These are phyloP conservation scores for Parathielavia hyrcaniae DNA, from an alignment of 495 filamentous ascomycete genomes.

Conservation along the genomic window DNA sequence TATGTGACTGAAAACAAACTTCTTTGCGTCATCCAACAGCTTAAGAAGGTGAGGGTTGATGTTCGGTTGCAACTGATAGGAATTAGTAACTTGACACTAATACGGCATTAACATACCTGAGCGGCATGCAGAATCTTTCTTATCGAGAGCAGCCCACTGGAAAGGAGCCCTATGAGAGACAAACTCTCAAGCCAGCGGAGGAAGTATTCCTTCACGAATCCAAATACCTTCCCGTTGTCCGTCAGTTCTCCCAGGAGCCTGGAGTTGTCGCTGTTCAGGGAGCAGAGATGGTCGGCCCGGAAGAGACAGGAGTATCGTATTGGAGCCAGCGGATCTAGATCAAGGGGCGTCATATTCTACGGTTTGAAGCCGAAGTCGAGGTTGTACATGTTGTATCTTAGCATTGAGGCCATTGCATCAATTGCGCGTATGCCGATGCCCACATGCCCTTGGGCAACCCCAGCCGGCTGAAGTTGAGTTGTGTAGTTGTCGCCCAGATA, in stretches of 20 bases:
- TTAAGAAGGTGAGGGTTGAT: not conserved
- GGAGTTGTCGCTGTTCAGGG: slow-evolving; percentile 1
- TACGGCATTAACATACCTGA: not conserved
- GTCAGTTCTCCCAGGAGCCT: not conserved
- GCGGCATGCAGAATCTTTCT: not conserved
- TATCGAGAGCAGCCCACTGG: not conserved
- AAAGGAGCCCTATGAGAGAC: slow-evolving; percentile 9
- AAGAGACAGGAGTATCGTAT: slow-evolving; percentile 34
- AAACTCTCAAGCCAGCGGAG: slow-evolving; percentile 32
- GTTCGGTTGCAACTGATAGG: not conserved
- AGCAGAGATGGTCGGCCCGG: slow-evolving; percentile 30
- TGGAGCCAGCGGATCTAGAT: slow-evolving; percentile 28
- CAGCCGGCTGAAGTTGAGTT: not conserved
- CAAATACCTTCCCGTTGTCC: slow-evolving; percentile 16
- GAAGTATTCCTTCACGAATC: slow-evolving; percentile 25
- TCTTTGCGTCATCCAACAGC: not conserved
- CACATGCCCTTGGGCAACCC: slow-evolving; percentile 22
- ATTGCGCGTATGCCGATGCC: slow-evolving; percentile 31
- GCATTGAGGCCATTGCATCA: slow-evolving; percentile 21
- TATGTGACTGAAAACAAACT: not conserved
- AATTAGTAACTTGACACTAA: not conserved
- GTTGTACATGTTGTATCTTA: slow-evolving; percentile 22
- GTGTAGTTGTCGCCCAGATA: slow-evolving; percentile 28
- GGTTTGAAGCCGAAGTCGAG: slow-evolving; percentile 11
- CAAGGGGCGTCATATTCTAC: slow-evolving; percentile 16